A percentile compares a stretch with the other conserved stretches of the same genome.
Conservation (phyloP, 1,284 basidiomycete genomes). For the Inonotus obliquus region DNA sequence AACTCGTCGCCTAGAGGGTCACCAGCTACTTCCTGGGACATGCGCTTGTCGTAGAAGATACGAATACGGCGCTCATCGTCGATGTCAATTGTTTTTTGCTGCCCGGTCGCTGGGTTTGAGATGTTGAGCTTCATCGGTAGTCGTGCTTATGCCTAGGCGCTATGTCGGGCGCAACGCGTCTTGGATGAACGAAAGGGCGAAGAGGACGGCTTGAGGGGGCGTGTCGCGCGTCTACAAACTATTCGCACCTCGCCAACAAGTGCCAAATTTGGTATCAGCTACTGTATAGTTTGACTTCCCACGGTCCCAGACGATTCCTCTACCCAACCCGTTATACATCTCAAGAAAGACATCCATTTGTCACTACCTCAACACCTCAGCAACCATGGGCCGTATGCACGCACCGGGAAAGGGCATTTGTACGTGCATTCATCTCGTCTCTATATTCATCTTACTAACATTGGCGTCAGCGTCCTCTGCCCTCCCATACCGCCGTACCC, state of each 20-base stretch:
- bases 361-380: slow-evolving; percentile 11
- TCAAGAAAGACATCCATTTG: slow-evolving; percentile 8
- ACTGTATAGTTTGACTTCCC: not conserved
- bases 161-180: too few species aligned
- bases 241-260: not conserved
- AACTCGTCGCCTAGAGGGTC: slow-evolving; percentile 94
- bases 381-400: slow-evolving; percentile 89
- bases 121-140: slow-evolving; percentile 93
- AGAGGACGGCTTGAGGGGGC: not conserved
- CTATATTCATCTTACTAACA: slow-evolving; percentile 13
- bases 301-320: not conserved
- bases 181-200: too few species aligned
- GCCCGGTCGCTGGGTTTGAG: slow-evolving; percentile 44
- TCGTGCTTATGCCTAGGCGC: not conserved
- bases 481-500: slow-evolving; percentile 93
- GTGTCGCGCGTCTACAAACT: not conserved
- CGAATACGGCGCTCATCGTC: slow-evolving; percentile 92
- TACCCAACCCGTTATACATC: not conserved
- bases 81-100: slow-evolving; percentile 92
- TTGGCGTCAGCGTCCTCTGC: slow-evolving; percentile 78
- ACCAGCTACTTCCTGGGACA: slow-evolving; percentile 90
- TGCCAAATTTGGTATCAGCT: not conserved
- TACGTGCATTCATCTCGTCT: slow-evolving; percentile 36
- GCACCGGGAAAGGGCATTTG: slow-evolving; percentile 98
- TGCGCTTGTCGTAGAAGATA: slow-evolving; percentile 95